phyloP scores from a whole-genome alignment of 148 eudicot genomes.

The Chenopodium suecicum region DNA sequence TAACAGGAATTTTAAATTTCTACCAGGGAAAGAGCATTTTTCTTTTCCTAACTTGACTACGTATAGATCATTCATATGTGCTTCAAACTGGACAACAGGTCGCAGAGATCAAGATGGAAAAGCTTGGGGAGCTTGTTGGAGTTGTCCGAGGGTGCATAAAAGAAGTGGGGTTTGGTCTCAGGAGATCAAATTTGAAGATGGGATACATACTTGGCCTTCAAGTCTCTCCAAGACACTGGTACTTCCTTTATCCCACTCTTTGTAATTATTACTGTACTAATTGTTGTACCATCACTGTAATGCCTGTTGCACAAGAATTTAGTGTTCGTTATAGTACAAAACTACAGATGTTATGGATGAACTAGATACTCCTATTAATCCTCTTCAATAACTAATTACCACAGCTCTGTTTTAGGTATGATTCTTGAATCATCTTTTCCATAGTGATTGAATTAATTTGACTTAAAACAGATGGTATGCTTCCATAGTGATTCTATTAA shows the following conservation, averaged over 20 bases:
- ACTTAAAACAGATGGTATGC: not conserved
- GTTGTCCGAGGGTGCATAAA: conserved; percentile 16
- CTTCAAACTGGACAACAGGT: not conserved
- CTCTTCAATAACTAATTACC: not conserved
- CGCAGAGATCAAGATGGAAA: not conserved
- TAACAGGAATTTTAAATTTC: not conserved
- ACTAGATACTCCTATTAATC: not conserved
- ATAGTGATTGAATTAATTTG: not conserved
- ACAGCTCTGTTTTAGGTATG: not conserved
- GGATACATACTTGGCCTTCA: conserved; percentile 16
- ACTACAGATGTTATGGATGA: not conserved
- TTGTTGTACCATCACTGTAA: not conserved
- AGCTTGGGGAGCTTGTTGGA: conserved; percentile 19
- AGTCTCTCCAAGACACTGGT: conserved; percentile 17
- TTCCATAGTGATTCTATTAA: not conserved
- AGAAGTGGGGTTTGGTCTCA: not conserved
- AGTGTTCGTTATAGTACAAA: not conserved
- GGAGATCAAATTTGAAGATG: not conserved
- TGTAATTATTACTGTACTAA: not conserved
- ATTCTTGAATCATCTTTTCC: not conserved
- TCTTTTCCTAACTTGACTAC: not conserved
- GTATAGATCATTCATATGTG: not conserved
- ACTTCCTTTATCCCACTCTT: not conserved
- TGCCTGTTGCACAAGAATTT: not conserved
- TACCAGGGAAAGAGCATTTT: not conserved